Evolutionary conservation across 2,329 filamentous ascomycete species (phyloP).

Genomic region (Fusarium proliferatum): DNA sequence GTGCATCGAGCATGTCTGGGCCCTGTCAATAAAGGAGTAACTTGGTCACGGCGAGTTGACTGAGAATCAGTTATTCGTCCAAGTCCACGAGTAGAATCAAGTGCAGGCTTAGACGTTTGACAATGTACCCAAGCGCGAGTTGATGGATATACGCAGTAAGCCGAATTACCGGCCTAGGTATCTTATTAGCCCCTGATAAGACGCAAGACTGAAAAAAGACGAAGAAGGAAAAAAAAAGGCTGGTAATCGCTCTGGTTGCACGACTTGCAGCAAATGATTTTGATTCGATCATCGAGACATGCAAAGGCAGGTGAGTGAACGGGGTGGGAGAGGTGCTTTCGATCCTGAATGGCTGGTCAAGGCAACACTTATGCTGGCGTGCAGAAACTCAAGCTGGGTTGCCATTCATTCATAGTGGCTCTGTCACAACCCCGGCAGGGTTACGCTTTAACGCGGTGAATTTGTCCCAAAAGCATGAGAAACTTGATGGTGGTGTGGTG

Average conservation of each 20-base stretch:
- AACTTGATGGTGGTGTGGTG: conserved; percentile 23
- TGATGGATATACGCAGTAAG: neutral
- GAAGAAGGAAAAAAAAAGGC: neutral
- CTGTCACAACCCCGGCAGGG: conserved; percentile 23
- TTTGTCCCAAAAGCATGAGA: conserved; percentile 27
- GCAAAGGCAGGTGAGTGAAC: conserved; percentile 32
- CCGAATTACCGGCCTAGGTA: conserved; percentile 27
- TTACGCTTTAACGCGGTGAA: conserved; percentile 27
- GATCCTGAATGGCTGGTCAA: conserved; percentile 39
- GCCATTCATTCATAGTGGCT: conserved; percentile 33
- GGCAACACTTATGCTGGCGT: conserved; percentile 28
- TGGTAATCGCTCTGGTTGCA: conserved; percentile 28
- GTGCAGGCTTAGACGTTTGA: neutral
- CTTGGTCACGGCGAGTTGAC: neutral
- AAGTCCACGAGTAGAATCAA: neutral
- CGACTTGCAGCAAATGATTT: conserved; percentile 35
- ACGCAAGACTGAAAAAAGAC: neutral
- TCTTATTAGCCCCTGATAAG: conserved; percentile 28
- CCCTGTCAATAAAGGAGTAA: neutral
- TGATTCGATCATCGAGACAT: conserved; percentile 39
- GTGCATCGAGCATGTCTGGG: neutral
- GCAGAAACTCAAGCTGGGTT: conserved; percentile 35
- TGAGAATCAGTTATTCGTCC: neutral
- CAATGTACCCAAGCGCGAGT: neutral
- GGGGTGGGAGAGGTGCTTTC: conserved; percentile 31